Evolutionary conservation across 306 rosid genomes (phyloP), one percentile per base, ranked within the genome.

Genomic region (Mimosa pudica): DNA sequence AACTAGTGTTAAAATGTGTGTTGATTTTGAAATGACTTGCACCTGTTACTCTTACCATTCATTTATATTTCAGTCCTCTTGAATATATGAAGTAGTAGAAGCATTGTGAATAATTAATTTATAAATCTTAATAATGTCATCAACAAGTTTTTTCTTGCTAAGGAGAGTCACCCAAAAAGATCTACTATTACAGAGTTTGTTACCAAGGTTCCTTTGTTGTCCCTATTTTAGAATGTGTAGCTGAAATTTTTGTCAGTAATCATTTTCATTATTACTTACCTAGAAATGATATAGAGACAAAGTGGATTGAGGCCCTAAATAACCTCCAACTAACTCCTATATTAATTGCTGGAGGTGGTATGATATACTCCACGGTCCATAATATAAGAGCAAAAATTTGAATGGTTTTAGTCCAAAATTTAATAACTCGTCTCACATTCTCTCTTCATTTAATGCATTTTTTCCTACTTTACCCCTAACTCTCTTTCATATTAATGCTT

Each of bases 11-110:
- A 17, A n/a, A 75, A 45, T 62, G 10, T 61, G 10, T 14, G 24
- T 44, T 16, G 8, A 58, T 60, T 69, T 16, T 61, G 33, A 75
- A 75, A 60, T 24, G 10, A 17, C 60, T 60, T 75, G 60, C 46
- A 75, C 12, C 54, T 76, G 20, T 61, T 61, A 61, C 67, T 32
- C 32, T 24, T 63, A 45, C 32, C 33, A 62, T 57, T 71, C 6
- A 42, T 12, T 14, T 61, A 58, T 58, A 41, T 20, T 57, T 55
- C 16, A 41, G 16, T 57, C 55, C n/a, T 17, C 41, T 5, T 38
- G 2, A 13, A 74, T 20, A 16, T 55, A 2, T 55, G 30, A 55
- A 55, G n/a, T 55, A 6, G 61, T 17, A 55, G 61, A 55, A 55
- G 30, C 30, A 20, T 2, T 7, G n/a, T 55, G 20, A 8, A 4